Conservation (phyloP, 139 green algal species). For the Mychonastes homosphaera region DNA sequence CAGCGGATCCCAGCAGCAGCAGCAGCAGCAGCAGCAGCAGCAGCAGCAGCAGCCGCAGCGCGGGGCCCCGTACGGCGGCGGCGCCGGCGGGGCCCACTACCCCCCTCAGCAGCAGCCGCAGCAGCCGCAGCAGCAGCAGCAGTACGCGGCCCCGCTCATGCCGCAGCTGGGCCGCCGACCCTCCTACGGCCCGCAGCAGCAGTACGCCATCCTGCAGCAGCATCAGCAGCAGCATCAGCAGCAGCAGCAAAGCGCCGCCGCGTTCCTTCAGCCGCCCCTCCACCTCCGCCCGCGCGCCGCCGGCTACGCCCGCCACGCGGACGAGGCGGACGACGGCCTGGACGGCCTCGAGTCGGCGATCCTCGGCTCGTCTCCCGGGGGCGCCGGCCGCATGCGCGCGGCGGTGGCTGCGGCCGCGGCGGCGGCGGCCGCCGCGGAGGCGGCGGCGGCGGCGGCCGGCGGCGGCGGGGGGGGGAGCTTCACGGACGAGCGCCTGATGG, state of each 20-base stretch:
- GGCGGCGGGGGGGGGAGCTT: not conserved
- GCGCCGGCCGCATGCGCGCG: too few relatives aligned
- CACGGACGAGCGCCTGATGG: not conserved
- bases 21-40: constrained; percentile 7
- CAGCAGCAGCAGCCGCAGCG: not conserved
- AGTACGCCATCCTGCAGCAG: not conserved
- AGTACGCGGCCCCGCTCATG: not conserved
- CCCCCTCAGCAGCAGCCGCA: not conserved
- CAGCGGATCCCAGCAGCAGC: constrained; percentile 1
- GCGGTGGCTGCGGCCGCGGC: not conserved
- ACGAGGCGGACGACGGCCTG: too few relatives aligned
- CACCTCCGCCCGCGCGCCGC: too few relatives aligned
- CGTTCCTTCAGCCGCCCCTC: too few relatives aligned
- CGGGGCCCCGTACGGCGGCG: too few relatives aligned
- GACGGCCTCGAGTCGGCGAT: too few relatives aligned
- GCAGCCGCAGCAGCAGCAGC: not conserved
- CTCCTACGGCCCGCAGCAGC: not conserved
- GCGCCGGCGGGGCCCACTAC: not conserved
- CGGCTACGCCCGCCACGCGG: too few relatives aligned
- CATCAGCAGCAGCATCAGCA: too few relatives aligned
- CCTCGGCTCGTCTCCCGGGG: too few relatives aligned
- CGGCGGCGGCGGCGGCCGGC: not conserved
- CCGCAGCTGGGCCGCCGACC: not conserved
- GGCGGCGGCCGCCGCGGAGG: not conserved
- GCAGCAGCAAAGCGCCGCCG: too few relatives aligned